Evolutionary conservation across 2,329 filamentous ascomycete genomes (phyloP).

Genomic region (Ilyonectria sp.): DNA sequence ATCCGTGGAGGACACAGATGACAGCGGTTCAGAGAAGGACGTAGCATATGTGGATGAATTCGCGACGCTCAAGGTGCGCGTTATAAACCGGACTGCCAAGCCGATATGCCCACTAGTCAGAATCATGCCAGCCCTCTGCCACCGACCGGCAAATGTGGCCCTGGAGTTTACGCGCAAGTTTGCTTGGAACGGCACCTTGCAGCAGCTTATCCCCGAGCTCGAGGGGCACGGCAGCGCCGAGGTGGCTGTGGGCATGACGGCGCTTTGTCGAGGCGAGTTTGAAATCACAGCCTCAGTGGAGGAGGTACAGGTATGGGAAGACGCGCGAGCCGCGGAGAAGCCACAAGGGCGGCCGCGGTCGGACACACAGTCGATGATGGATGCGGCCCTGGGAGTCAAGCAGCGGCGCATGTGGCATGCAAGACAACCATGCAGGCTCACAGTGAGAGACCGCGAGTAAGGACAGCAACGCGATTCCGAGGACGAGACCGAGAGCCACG

Average conservation of each 20-base stretch:
- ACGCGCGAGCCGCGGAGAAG: constrained; percentile 48
- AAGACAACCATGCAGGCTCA: constrained; percentile 69
- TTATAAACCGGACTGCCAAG: constrained; percentile 80
- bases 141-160: constrained; percentile 79
- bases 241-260: constrained; percentile 78
- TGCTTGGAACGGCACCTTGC: constrained; percentile 87
- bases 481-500: constrained; percentile 9
- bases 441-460: constrained; percentile 63
- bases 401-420: constrained; percentile 78
- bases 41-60: constrained; percentile 67
- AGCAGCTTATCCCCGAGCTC: constrained; percentile 79
- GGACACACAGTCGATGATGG: constrained; percentile 71
- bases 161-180: constrained; percentile 88
- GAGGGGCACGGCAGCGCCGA: constrained; percentile 71
- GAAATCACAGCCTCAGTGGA: constrained; percentile 87
- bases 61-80: constrained; percentile 76
- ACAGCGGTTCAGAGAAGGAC: constrained; percentile 38
- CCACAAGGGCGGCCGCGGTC: constrained; percentile 58
- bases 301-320: constrained; percentile 75
- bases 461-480: neutral
- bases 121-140: constrained; percentile 81
- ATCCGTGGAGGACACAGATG: constrained; percentile 60
- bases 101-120: constrained; percentile 82
- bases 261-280: constrained; percentile 85
- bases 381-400: constrained; percentile 70